These are phyloP conservation scores for Apophysomyces trapeziformis DNA, from an alignment of 371 early-diverging fungal species.

Conservation along the genomic window DNA sequence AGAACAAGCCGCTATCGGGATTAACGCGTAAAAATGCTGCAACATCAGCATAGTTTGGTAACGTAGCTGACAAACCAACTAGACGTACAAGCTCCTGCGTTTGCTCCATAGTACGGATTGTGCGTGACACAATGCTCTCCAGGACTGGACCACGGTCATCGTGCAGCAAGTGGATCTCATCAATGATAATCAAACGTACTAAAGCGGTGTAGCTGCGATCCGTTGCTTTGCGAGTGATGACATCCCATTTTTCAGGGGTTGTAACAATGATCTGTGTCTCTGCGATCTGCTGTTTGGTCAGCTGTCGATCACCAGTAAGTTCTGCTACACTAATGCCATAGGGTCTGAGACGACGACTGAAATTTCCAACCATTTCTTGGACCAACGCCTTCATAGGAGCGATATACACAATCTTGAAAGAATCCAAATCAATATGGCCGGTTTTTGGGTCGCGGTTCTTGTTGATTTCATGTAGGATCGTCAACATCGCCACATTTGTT, in stretches of 20 bases:
- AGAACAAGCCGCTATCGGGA: slow-evolving; percentile 81
- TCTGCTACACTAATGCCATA: slow-evolving; percentile 94
- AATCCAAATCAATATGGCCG: slow-evolving; percentile 79
- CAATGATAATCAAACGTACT: slow-evolving; percentile 96
- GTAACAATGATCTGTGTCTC: slow-evolving; percentile 98
- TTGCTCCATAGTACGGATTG: slow-evolving; percentile 89
- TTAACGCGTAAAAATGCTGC: slow-evolving; percentile 95
- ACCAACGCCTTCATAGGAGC: slow-evolving; percentile 99
- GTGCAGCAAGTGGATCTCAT: slow-evolving; percentile 99
- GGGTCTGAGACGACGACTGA: slow-evolving; percentile 75
- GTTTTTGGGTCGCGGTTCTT: slow-evolving; percentile 78
- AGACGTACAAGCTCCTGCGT: slow-evolving; percentile 92
- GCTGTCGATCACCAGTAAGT: slow-evolving; percentile 98
- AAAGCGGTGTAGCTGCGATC: slow-evolving; percentile 91
- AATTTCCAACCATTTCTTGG: slow-evolving; percentile 96
- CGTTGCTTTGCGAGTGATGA: slow-evolving; percentile 96
- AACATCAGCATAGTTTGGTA: slow-evolving; percentile 99
- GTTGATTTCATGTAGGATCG: slow-evolving; percentile 86
- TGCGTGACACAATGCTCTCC: slow-evolving; percentile 95
- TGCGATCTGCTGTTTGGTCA: slow-evolving; percentile 93
- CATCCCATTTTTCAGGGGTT: slow-evolving; percentile 99
- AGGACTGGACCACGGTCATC: slow-evolving; percentile 99
- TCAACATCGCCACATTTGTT: slow-evolving; percentile 98
- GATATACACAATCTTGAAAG: slow-evolving; percentile 98
- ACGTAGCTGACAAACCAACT: slow-evolving; percentile 98